Evolutionary conservation across 495 filamentous ascomycete species (phyloP), one percentile per base, ranked within the genome.

Genomic region (Zalerion maritima): DNA sequence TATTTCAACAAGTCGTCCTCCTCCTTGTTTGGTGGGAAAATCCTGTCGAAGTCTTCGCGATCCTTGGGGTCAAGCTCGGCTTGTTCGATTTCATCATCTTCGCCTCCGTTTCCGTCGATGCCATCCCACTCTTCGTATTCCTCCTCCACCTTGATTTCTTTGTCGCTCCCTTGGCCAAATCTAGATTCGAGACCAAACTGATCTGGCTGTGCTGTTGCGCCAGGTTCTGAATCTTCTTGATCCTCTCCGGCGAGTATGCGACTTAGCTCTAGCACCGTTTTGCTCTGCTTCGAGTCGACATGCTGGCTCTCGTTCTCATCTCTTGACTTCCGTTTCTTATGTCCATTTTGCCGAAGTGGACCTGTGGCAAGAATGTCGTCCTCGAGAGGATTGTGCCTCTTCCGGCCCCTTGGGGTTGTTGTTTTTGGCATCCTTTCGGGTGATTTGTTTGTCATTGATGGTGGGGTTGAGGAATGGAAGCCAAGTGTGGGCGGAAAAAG

Each of bases 41-140:
- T 94, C 32, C 75, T 78, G 52, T 91, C 81, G 57, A 91, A 99
- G 28, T 79, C 75, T 30, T 80, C 83, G 21, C 92, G 58, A 47
- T 99, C 89, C 26, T 71, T 71, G n/a, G 86, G 83, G 34, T 91
- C 82, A 21, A 94, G 64, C 43, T 94, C 87, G 22, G 78, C 65
- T 50, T 83, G 74, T 48, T 87, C 80, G 1, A 76, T 58, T 11
- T 67, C 58, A 31, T 79, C 80, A 25, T 87, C 87, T 26, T 80
- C 76, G 12, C 70, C 70, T n/a, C 60, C 60, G 67, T 73, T 56
- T 48, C 66, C 39, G 48, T 71, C 71, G 52, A 77, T 53, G 49
- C 64, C 59, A 13, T 39, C 75, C 55, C 36, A 71, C 51, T 35
- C 52, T 3, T 51, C 54, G 20, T 60, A 54, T 13, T 57, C 52